Evolutionary conservation across 345 rosid species (phyloP).

Genomic region (Eucalyptus cladocalyx): DNA sequence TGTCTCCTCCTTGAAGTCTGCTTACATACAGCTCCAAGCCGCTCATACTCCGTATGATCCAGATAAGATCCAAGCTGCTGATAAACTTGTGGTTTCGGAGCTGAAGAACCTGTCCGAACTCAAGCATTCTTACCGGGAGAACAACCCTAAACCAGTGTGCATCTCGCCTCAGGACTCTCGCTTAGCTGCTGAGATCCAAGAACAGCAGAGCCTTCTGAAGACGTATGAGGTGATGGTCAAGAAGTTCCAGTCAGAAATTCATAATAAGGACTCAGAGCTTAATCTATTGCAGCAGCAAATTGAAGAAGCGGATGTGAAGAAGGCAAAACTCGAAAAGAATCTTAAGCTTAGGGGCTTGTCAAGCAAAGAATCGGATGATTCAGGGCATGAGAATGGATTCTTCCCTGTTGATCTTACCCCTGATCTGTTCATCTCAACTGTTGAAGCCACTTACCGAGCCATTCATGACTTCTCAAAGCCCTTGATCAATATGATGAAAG

Average conservation of each 20-base stretch:
- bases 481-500: constrained; percentile 12
- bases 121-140: constrained; percentile 6
- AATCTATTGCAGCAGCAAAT: constrained; percentile 3
- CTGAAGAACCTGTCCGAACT: constrained; percentile 5
- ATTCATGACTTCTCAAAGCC: constrained; percentile 13
- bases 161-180: constrained; percentile 11
- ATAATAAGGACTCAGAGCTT: constrained; percentile 5
- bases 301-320: constrained; percentile 4
- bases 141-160: constrained; percentile 5
- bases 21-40: constrained; percentile 5
- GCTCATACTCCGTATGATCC: constrained; percentile 13
- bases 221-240: constrained; percentile 12
- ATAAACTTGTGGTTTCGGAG: not conserved
- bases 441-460: constrained; percentile 3
- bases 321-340: constrained; percentile 7
- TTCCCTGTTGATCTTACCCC: constrained; percentile 6
- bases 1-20: constrained; percentile 7
- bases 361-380: constrained; percentile 1
- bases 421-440: constrained; percentile 3
- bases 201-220: constrained; percentile 10
- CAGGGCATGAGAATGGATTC: not conserved
- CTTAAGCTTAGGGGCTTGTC: constrained; percentile 11
- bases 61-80: constrained; percentile 7
- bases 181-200: constrained; percentile 11
- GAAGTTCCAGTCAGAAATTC: constrained; percentile 11